Evolutionary conservation across 805 yeast species (phyloP), one percentile per base, ranked within the genome.

Genomic region (Kluyveromyces lactis): DNA sequence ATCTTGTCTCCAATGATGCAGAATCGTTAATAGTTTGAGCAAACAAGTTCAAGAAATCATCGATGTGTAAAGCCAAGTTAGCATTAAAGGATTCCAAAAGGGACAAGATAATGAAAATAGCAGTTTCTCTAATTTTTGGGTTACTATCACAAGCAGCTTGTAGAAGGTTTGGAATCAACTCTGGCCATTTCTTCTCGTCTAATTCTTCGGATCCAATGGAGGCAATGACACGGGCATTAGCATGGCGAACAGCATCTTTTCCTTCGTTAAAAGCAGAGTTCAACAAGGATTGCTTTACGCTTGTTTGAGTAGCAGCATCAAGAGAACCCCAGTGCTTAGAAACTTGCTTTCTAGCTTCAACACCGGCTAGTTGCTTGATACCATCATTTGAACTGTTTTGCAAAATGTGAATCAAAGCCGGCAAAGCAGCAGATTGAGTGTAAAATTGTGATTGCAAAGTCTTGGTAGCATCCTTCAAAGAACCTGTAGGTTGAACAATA

Each of bases 281-380:
- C 51, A 90, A 71, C 45, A 90, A 63, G 21, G 90, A 71, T 26
- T 69, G 68, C 58, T 85, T 79, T 58, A 92, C 79, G 42, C 72
- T 71, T 31, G 69, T 67, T 63, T 79, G 78, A 40, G 73, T 56
- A 6, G 68, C 45, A 17, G 60, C 75, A 49, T 66, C 70, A 17
- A 62, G 27, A 10, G 49, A 21, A 18, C 52, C 60, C 97, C 97
- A 92, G 55, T 77, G 79, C 48, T 72, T 68, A 39, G 71, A 56
- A 29, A 89, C 77, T 56, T 83, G 74, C 63, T 92, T 92, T 66
- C 95, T 79, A 30, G 89, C 86, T 67, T 92, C 98, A 46, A 92
- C 95, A 45, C 96, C 94, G n/a, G 97, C 94, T 45, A 92, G 71
- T 63, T 87, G 95, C 55, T 85, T 82, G 51, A 89, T 60, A 53